These are phyloP conservation scores for Metschnikowia borealis DNA, from an alignment of 805 yeast species.

Conservation along the genomic window DNA sequence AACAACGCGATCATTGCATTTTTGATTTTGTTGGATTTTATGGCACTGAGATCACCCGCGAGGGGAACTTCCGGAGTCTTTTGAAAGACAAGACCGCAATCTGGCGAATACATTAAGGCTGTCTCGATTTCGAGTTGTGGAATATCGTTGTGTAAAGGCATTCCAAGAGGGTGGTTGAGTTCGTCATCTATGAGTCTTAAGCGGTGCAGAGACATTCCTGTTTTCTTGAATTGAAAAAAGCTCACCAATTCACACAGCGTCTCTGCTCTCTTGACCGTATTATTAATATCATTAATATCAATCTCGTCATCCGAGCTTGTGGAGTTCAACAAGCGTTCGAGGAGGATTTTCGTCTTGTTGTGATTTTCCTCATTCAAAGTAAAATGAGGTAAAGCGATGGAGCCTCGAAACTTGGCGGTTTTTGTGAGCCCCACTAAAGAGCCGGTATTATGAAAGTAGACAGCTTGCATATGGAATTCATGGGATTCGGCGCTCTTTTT, in stretches of 20 bases:
- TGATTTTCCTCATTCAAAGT: slow-evolving; percentile 40
- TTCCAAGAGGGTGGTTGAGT: slow-evolving; percentile 66
- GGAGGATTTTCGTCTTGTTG: slow-evolving; percentile 42
- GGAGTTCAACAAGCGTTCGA: slow-evolving; percentile 41
- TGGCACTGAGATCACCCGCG: slow-evolving; percentile 59
- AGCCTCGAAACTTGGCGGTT: slow-evolving; percentile 62
- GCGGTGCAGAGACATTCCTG: slow-evolving; percentile 50
- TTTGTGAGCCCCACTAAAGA: slow-evolving; percentile 53
- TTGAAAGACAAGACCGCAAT: slow-evolving; percentile 64
- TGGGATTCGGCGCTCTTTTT: slow-evolving; percentile 47
- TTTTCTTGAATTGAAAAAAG: slow-evolving; percentile 66
- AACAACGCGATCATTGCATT: slow-evolving; percentile 43
- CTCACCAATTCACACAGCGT: slow-evolving; percentile 66
- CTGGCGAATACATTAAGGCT: slow-evolving; percentile 79
- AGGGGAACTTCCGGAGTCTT: slow-evolving; percentile 17
- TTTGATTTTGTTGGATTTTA: slow-evolving; percentile 34
- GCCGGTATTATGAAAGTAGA: slow-evolving; percentile 66
- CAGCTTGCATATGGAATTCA: slow-evolving; percentile 50
- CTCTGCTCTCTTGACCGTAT: slow-evolving; percentile 27
- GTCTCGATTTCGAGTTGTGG: slow-evolving; percentile 55
- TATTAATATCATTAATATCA: slow-evolving; percentile 35
- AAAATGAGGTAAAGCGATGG: slow-evolving; percentile 59
- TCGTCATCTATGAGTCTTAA: slow-evolving; percentile 68
- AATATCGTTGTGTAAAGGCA: slow-evolving; percentile 53
- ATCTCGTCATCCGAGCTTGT: slow-evolving; percentile 40